A percentile compares a stretch with the other conserved stretches of the same genome.
Conservation (phyloP, 371 early-diverging fungal species). For the Lichtheimia ornata region DNA sequence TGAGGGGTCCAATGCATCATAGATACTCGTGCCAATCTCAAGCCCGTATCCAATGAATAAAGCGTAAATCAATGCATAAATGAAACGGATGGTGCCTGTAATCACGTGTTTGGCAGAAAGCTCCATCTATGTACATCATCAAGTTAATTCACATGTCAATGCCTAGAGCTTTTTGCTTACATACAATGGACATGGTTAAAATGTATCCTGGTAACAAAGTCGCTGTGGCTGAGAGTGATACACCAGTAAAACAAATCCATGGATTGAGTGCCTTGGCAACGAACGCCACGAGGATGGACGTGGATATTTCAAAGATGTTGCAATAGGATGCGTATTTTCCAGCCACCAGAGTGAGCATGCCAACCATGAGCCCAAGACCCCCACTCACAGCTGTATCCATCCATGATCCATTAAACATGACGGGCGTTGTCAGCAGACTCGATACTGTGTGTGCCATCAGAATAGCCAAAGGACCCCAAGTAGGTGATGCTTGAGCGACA, state of each 20-base stretch:
- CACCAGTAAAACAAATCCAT: constrained; percentile 34
- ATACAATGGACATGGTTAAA: constrained; percentile 69
- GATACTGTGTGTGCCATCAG: constrained; percentile 53
- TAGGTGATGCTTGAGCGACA: constrained; percentile 46
- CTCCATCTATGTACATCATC: constrained; percentile 57
- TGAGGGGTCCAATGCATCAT: constrained; percentile 33
- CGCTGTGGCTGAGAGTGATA: constrained; percentile 37
- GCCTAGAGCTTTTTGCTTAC: neutral
- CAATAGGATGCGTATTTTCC: constrained; percentile 58
- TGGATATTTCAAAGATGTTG: constrained; percentile 54
- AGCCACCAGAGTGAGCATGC: constrained; percentile 55
- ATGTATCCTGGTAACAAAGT: constrained; percentile 69
- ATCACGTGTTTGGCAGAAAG: constrained; percentile 77
- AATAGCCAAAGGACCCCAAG: constrained; percentile 48
- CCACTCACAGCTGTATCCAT: constrained; percentile 50
- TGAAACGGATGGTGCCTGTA: constrained; percentile 77
- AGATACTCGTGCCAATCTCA: constrained; percentile 60
- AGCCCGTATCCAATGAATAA: constrained; percentile 76
- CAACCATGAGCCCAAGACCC: constrained; percentile 55
- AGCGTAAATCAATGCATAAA: constrained; percentile 72
- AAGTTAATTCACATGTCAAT: too few species aligned
- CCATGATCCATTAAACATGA: constrained; percentile 65
- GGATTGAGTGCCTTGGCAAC: constrained; percentile 24
- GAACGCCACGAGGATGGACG: constrained; percentile 23
- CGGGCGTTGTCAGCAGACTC: constrained; percentile 57